Evolutionary conservation across 345 rosid genomes (phyloP).

Genomic region (Mercurialis annua): DNA sequence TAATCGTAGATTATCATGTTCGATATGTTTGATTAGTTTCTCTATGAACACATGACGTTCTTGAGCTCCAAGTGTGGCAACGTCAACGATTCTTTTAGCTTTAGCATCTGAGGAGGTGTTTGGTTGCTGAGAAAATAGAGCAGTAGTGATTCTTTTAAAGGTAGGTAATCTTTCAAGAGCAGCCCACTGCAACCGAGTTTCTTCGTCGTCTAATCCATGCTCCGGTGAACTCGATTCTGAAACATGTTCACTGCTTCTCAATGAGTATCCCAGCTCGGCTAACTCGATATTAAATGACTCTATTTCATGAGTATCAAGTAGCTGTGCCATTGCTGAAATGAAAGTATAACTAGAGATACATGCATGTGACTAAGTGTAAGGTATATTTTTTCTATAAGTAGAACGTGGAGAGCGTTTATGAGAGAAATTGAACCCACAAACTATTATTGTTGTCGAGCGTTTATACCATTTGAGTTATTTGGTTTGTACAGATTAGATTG

Average conservation of each 20-base stretch:
- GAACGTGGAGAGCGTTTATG: too few species aligned
- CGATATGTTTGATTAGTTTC: conserved; percentile 61
- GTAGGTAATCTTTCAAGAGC: conserved; percentile 70
- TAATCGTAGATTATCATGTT: conserved; percentile 60
- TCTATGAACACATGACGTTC: conserved; percentile 55
- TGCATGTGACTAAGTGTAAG: too few species aligned
- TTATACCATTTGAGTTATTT: too few species aligned
- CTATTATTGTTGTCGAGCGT: too few species aligned
- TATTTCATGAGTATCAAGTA: conserved; percentile 51
- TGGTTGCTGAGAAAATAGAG: conserved; percentile 40
- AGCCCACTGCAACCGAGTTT: conserved; percentile 55
- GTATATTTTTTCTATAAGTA: too few species aligned
- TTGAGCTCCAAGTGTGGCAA: conserved; percentile 50
- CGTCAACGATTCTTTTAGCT: conserved; percentile 43
- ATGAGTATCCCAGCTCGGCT: conserved; percentile 53
- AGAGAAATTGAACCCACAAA: too few species aligned
- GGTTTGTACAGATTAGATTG: too few species aligned
- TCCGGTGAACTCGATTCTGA: conserved; percentile 49
- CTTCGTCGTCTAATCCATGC: conserved; percentile 28
- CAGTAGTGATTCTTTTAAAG: conserved; percentile 47
- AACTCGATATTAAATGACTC: conserved; percentile 62
- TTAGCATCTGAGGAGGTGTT: conserved; percentile 12
- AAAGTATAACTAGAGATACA: too few species aligned
- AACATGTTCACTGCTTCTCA: conserved; percentile 65
- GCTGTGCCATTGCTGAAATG: conserved; percentile 49